Conservation (phyloP, 495 filamentous ascomycete species). For the Chaetomium tenue region DNA sequence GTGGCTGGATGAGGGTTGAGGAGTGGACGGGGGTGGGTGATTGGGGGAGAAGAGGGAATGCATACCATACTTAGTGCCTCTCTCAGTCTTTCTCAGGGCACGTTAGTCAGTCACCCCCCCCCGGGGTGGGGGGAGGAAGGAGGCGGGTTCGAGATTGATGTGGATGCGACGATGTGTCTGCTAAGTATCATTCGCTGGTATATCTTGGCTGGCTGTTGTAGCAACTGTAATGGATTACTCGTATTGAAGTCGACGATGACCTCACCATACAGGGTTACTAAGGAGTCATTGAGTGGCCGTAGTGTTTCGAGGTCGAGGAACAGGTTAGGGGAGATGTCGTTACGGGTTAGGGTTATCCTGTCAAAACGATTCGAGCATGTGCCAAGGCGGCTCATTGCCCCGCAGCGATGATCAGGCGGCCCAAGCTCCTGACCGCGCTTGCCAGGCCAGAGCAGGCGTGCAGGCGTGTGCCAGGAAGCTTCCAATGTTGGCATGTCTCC, state of each 20-base stretch:
- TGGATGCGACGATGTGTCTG: not conserved
- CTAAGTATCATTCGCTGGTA: not conserved
- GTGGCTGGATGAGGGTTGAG: no score
- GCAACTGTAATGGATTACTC: not conserved
- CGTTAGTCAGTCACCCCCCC: not conserved
- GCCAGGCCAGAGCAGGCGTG: no score
- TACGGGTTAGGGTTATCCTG: not conserved
- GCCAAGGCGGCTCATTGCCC: conserved; percentile 10
- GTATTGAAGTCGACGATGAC: not conserved
- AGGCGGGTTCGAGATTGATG: conserved; percentile 21
- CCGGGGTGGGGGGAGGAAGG: no score
- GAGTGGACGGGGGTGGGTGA: not conserved
- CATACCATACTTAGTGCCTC: not conserved
- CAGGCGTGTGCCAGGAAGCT: not conserved
- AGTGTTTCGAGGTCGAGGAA: no score
- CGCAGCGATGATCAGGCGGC: conserved; percentile 23
- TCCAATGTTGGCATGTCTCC: not conserved
- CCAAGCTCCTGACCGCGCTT: not conserved
- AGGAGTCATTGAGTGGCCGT: no score
- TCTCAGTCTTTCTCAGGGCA: not conserved
- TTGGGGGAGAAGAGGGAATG: not conserved
- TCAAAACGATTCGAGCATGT: not conserved
- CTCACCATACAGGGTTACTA: no score
- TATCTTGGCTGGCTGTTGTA: not conserved
- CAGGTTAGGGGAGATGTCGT: no score